phyloP scores from a whole-genome alignment of 169 alveolate genomes.

The Eimeria brunetti region DNA sequence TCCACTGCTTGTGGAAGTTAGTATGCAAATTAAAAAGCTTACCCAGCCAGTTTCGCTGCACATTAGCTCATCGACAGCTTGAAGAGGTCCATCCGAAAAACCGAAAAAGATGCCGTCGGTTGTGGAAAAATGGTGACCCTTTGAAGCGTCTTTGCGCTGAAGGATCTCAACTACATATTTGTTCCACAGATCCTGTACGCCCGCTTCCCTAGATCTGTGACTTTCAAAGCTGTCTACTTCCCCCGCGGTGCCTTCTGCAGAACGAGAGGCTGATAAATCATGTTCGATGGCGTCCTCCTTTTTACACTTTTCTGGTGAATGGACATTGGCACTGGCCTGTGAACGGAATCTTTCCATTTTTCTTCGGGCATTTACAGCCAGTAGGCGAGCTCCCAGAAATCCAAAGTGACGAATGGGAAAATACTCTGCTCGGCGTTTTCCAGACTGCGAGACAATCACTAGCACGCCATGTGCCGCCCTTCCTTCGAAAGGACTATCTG shows the following conservation, averaged over 20 bases:
- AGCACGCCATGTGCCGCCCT: background rate
- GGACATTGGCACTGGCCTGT: background rate
- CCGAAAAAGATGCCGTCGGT: conserved; percentile 1
- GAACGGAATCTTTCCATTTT: conserved; percentile 57
- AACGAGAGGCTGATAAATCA: background rate
- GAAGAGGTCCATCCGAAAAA: background rate
- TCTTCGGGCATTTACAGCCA: conserved; percentile 63
- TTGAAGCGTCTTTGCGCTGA: background rate
- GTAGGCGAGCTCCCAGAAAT: conserved; percentile 54
- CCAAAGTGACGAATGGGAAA: conserved; percentile 76
- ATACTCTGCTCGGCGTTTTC: conserved; percentile 74
- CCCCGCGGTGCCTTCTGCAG: background rate
- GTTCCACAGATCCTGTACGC: conserved; percentile 35
- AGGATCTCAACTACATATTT: conserved; percentile 47
- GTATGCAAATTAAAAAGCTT: background rate
- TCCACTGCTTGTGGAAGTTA: background rate
- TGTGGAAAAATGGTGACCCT: conserved; percentile 9
- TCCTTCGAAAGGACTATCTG: background rate
- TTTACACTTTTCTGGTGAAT: background rate
- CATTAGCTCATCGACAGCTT: background rate
- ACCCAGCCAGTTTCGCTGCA: background rate
- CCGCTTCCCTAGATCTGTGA: conserved; percentile 9
- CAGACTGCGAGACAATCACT: background rate
- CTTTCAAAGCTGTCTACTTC: background rate
- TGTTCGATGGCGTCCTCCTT: background rate